Evolutionary conservation across 2,329 filamentous ascomycete genomes (phyloP).

Genomic region (Paraconiothyrium sp.): DNA sequence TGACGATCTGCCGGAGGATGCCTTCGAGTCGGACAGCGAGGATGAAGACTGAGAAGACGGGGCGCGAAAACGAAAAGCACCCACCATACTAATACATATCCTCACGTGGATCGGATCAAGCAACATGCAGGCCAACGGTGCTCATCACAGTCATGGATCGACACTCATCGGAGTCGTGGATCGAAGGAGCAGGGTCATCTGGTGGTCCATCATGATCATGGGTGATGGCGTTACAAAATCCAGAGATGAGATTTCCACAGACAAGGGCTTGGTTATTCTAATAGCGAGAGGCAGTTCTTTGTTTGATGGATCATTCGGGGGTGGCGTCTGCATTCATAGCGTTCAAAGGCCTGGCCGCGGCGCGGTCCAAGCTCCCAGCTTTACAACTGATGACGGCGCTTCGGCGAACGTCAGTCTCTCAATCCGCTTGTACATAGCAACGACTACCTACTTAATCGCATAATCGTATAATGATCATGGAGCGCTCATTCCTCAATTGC

Average conservation of each 20-base stretch:
- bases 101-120: background rate
- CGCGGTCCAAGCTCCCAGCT: conserved; percentile 6
- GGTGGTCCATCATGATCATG: background rate
- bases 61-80: background rate
- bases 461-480: background rate
- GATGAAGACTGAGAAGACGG: conserved; percentile 10
- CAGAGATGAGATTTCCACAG: background rate
- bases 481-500: conserved; percentile 5
- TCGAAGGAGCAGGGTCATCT: background rate
- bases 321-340: background rate
- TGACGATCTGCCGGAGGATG: conserved; percentile 11
- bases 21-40: conserved; percentile 17
- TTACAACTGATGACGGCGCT: conserved; percentile 11
- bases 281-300: conserved; percentile 5
- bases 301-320: conserved; percentile 5
- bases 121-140: background rate
- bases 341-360: background rate
- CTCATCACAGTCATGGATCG: background rate
- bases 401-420: conserved; percentile 2
- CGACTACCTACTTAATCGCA: conserved; percentile 1
- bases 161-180: background rate
- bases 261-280: background rate
- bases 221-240: too few relatives aligned
- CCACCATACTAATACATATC: background rate
- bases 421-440: conserved; percentile 5